These are phyloP conservation scores for Miscanthus lutarioriparius DNA, from an alignment of 176 grass and related monocot genomes.

Conservation along the genomic window DNA sequence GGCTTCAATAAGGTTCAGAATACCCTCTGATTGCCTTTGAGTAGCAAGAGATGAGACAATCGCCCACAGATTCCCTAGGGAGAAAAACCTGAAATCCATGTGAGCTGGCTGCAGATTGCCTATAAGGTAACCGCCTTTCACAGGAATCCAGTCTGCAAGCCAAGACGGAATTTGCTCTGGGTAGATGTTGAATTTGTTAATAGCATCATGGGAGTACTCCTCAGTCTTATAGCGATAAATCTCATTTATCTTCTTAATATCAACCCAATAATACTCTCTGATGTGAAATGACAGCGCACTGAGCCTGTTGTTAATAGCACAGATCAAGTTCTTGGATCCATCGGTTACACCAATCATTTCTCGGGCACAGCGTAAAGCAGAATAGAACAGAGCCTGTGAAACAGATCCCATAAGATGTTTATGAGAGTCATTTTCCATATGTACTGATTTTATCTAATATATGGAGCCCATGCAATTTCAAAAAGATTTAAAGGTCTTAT, in stretches of 20 bases:
- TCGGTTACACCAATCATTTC: constrained; percentile 73
- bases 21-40: constrained; percentile 78
- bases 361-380: constrained; percentile 79
- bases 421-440: constrained; percentile 27
- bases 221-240: constrained; percentile 94
- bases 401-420: constrained; percentile 23
- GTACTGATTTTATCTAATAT: constrained; percentile 12
- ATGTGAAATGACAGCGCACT: constrained; percentile 87
- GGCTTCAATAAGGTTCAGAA: constrained; percentile 88
- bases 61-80: constrained; percentile 93
- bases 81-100: constrained; percentile 99
- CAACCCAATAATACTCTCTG: constrained; percentile 88
- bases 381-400: constrained; percentile 82
- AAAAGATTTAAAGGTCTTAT: background rate
- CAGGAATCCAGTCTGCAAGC: constrained; percentile 85
- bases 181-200: constrained; percentile 92
- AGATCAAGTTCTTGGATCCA: constrained; percentile 65
- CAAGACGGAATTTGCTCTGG: constrained; percentile 88
- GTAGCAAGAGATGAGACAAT: constrained; percentile 87
- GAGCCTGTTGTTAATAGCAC: constrained; percentile 73
- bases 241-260: constrained; percentile 93
- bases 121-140: constrained; percentile 86
- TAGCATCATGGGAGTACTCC: constrained; percentile 86
- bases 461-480: background rate
- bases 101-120: constrained; percentile 90